These are phyloP conservation scores for Ophiocordyceps unilateralis DNA, from an alignment of 2,329 filamentous ascomycete species.

Conservation along the genomic window DNA sequence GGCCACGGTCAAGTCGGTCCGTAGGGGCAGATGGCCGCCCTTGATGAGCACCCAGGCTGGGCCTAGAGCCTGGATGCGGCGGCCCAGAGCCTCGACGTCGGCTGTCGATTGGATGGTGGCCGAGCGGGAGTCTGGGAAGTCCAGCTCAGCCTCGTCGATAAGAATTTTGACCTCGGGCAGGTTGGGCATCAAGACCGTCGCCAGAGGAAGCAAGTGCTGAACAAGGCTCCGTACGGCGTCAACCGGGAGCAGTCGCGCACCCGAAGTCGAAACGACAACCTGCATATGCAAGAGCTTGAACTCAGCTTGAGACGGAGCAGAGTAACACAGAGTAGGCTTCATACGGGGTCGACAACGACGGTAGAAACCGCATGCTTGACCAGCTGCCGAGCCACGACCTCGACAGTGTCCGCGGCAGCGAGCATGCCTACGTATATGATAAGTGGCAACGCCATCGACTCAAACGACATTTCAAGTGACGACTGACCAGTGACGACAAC, in stretches of 20 bases:
- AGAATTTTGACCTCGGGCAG: conserved; percentile 56
- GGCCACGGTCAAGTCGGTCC: conserved; percentile 41
- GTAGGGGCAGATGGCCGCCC: conserved; percentile 76
- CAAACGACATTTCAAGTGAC: neutral
- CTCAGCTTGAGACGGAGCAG: conserved; percentile 1
- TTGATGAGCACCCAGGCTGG: conserved; percentile 74
- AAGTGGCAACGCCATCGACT: too few relatives aligned
- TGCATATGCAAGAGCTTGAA: too few relatives aligned
- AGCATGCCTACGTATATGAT: conserved; percentile 22
- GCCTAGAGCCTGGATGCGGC: conserved; percentile 47
- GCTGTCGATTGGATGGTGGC: conserved; percentile 34
- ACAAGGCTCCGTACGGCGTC: conserved; percentile 46
- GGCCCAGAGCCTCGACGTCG: conserved; percentile 54
- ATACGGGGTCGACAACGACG: conserved; percentile 22
- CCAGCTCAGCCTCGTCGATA: conserved; percentile 27
- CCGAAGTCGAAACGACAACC: conserved; percentile 89
- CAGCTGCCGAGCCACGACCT: conserved; percentile 15
- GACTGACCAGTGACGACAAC: conserved; percentile 75
- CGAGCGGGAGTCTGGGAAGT: conserved; percentile 9
- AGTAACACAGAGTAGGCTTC: conserved; percentile 1
- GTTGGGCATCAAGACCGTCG: conserved; percentile 61
- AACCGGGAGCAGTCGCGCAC: conserved; percentile 47
- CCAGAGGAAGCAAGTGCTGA: conserved; percentile 41
- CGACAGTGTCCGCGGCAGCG: conserved; percentile 18
- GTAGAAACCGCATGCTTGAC: conserved; percentile 12